phyloP scores from a whole-genome alignment of 495 filamentous ascomycete species.

The Venustampulla echinocandica region DNA sequence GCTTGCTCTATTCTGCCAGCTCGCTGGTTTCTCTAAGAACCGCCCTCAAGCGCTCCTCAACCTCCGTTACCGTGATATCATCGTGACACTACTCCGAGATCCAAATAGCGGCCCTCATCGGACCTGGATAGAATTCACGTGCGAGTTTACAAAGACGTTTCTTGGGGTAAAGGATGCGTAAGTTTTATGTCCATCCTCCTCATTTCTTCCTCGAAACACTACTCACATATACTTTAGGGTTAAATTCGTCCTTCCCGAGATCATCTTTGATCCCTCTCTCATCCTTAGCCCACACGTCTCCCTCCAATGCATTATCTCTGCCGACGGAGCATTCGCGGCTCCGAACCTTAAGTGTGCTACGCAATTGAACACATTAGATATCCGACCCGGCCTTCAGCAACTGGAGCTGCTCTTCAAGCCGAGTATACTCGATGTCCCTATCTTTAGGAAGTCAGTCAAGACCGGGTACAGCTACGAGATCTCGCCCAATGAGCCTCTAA shows the following conservation, averaged over 20 bases:
- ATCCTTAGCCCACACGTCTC: slow-evolving; percentile 22
- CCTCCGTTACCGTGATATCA: slow-evolving; percentile 20
- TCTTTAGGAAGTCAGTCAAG: slow-evolving; percentile 24
- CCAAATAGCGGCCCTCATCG: slow-evolving; percentile 23
- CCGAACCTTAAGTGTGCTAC: slow-evolving; percentile 12
- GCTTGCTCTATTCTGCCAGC: slow-evolving; percentile 7
- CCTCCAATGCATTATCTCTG: slow-evolving; percentile 31
- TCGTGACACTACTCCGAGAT: slow-evolving; percentile 27
- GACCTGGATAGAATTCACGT: slow-evolving; percentile 30
- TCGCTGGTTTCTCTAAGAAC: slow-evolving; percentile 9
- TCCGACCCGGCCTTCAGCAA: slow-evolving; percentile 21
- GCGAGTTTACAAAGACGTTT: slow-evolving; percentile 29
- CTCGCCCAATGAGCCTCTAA: slow-evolving; percentile 25
- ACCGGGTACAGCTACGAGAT: slow-evolving; percentile 29
- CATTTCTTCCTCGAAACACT: not conserved
- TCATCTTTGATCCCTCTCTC: slow-evolving; percentile 30
- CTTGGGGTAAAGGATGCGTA: slow-evolving; percentile 27
- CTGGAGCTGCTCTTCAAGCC: slow-evolving; percentile 24
- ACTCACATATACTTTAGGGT: slow-evolving; percentile 20
- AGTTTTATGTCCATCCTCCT: slow-evolving; percentile 10
- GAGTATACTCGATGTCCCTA: slow-evolving; percentile 17
- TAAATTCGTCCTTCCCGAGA: slow-evolving; percentile 30
- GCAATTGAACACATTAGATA: slow-evolving; percentile 22
- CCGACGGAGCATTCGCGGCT: slow-evolving; percentile 20
- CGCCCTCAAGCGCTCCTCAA: slow-evolving; percentile 9